These are phyloP conservation scores for Bolboschoenoplectus hybrid DNA, from an alignment of 202 grass and related monocot genomes.

Conservation along the genomic window DNA sequence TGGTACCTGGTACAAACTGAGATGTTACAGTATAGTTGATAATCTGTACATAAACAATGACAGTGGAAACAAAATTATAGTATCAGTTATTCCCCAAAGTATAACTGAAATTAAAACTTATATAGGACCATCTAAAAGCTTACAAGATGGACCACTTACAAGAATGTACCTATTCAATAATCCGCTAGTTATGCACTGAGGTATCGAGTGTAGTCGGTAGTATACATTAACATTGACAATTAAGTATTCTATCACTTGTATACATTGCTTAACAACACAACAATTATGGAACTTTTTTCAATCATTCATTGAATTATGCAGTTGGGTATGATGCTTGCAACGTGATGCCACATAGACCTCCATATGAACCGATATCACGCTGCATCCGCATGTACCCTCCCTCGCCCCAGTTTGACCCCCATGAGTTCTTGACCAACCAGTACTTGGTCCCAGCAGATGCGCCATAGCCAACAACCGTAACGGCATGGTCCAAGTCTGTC, in stretches of 20 bases:
- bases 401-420: slow-evolving; percentile 55
- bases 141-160: neutral
- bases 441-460: slow-evolving; percentile 37
- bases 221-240: slow-evolving; percentile 18
- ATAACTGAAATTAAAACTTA: neutral
- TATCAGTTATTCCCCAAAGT: neutral
- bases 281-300: slow-evolving; percentile 1
- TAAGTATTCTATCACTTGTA: neutral
- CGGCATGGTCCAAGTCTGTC: slow-evolving; percentile 45
- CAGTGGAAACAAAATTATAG: neutral
- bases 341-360: slow-evolving; percentile 52
- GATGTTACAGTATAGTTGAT: neutral
- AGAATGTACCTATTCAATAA: neutral
- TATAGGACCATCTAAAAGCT: neutral
- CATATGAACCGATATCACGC: slow-evolving; percentile 33
- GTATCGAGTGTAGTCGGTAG: neutral
- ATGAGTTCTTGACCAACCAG: slow-evolving; percentile 62
- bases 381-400: slow-evolving; percentile 46
- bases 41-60: slow-evolving; percentile 6
- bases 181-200: neutral
- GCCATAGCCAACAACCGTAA: slow-evolving; percentile 50
- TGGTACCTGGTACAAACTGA: neutral
- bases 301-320: slow-evolving; percentile 25
- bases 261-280: slow-evolving; percentile 20
- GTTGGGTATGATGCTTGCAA: slow-evolving; percentile 47